Conservation (phyloP, 345 rosid genomes). For the Dipteronia dyeriana region DNA sequence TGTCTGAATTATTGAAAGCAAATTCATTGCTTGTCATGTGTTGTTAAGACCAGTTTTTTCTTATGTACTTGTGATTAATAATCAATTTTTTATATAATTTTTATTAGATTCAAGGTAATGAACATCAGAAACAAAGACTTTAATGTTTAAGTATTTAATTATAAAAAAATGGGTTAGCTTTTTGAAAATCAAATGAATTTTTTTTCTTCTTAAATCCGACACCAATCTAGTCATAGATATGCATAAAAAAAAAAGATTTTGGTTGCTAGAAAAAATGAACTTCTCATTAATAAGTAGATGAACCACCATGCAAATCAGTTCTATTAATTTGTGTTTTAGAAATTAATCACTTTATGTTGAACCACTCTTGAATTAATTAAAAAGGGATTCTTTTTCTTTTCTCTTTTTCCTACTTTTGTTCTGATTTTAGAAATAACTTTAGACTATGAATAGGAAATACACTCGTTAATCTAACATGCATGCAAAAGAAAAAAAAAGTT, state of each 20-base stretch:
- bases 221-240: too few relatives aligned
- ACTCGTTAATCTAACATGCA: background rate
- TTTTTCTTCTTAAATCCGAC: too few relatives aligned
- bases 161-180: background rate
- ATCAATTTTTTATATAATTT: too few relatives aligned
- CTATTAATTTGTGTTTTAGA: background rate
- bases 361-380: background rate
- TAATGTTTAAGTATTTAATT: background rate
- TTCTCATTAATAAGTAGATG: background rate
- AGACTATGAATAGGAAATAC: background rate
- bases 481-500: background rate
- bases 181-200: background rate
- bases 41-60: too few relatives aligned
- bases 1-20: too few relatives aligned
- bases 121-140: too few relatives aligned
- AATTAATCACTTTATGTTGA: constrained; percentile 7
- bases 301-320: background rate
- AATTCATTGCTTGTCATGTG: too few relatives aligned
- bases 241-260: background rate
- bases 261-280: background rate
- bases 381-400: background rate
- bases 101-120: too few relatives aligned
- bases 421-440: background rate
- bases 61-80: too few relatives aligned
- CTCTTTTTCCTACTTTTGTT: background rate